These are phyloP conservation scores for Xylariomycetidae sp. DNA, from an alignment of 2,329 filamentous ascomycete genomes.

Conservation along the genomic window DNA sequence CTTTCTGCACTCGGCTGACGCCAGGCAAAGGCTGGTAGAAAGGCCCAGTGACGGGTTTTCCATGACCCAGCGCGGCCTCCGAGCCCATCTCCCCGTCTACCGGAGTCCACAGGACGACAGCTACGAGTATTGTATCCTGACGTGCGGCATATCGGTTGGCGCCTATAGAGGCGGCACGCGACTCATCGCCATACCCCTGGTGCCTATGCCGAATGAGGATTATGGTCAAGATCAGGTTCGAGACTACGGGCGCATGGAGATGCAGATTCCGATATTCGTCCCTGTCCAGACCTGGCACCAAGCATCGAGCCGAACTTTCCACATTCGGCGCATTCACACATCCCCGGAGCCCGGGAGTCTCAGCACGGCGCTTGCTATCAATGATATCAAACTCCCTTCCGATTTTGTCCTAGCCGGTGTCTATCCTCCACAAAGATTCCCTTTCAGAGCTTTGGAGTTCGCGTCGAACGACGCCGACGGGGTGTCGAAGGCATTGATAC, in stretches of 20 bases:
- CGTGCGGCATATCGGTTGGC: background rate
- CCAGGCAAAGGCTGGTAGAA: too few relatives aligned
- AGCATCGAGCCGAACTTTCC: background rate
- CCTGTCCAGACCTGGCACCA: background rate
- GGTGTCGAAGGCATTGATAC: too few relatives aligned
- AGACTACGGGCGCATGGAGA: background rate
- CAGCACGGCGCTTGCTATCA: background rate
- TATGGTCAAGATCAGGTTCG: too few relatives aligned
- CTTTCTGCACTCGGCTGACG: too few relatives aligned
- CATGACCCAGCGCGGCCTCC: background rate
- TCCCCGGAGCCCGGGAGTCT: too few relatives aligned
- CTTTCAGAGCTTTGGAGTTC: too few relatives aligned
- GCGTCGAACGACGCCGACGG: too few relatives aligned
- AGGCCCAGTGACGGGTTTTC: too few relatives aligned
- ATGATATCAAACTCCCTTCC: background rate
- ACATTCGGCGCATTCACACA: background rate
- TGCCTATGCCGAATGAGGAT: background rate
- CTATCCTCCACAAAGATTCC: background rate
- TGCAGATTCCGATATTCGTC: conserved; percentile 1
- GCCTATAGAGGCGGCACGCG: background rate
- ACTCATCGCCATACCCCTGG: background rate
- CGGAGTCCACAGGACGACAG: too few relatives aligned
- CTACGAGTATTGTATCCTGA: background rate
- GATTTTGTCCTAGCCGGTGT: background rate
- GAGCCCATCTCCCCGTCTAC: background rate